Percentiles rank a stretch among this genome's conserved stretches.
Evolutionary conservation across 176 grass and related monocot genomes (phyloP).

Genomic region (Lolium multiflorum): DNA sequence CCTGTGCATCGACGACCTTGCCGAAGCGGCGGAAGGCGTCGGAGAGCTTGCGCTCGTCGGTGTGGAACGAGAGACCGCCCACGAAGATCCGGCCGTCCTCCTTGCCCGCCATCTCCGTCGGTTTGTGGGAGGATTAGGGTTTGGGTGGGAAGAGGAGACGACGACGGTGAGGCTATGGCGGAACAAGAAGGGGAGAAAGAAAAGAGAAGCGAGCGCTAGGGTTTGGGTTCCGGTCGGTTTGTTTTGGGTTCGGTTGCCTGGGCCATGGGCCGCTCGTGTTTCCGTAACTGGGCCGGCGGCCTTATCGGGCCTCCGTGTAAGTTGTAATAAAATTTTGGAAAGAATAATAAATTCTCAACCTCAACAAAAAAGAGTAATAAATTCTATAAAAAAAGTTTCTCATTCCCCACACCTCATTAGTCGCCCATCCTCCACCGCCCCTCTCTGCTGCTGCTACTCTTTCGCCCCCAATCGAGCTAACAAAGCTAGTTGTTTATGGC

Average conservation of each 20-base stretch:
- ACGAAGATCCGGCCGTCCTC: slow-evolving; percentile 90
- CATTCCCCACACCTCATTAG: no score
- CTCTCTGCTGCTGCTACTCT: no score
- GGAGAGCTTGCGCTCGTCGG: slow-evolving; percentile 68
- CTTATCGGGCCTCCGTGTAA: not conserved
- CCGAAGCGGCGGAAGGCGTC: slow-evolving; percentile 80
- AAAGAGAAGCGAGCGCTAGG: slow-evolving; percentile 1
- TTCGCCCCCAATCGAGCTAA: no score
- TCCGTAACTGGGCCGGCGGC: not conserved
- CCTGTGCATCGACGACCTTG: slow-evolving; percentile 83
- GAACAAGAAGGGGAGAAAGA: not conserved
- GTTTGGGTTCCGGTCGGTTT: not conserved
- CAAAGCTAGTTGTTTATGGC: no score
- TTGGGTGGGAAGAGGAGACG: not conserved
- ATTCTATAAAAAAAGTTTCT: no score
- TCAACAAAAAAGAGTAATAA: no score
- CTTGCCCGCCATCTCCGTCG: slow-evolving; percentile 58
- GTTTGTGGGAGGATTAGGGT: slow-evolving; percentile 1
- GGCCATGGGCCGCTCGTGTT: not conserved
- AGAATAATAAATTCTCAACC: no score
- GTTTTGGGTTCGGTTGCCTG: not conserved
- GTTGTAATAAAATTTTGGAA: not conserved
- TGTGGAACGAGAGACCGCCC: slow-evolving; percentile 77
- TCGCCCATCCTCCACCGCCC: no score
- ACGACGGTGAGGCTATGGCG: not conserved